phyloP scores from a whole-genome alignment of 257 asterid species.

The Cynanchum wilfordii region DNA sequence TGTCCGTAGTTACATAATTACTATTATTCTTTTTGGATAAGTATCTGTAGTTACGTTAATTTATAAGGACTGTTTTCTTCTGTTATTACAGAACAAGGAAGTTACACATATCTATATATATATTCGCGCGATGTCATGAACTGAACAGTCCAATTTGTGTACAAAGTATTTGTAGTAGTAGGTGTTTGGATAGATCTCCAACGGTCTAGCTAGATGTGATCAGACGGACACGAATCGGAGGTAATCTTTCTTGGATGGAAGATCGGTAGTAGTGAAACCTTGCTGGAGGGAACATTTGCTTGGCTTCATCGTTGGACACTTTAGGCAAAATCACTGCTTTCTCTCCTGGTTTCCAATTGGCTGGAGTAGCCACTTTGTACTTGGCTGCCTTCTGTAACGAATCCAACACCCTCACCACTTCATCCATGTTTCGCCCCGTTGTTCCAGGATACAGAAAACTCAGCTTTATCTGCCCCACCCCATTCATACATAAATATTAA shows the following conservation, averaged over 20 bases:
- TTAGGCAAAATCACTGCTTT: constrained; percentile 51
- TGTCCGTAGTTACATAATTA: too few relatives aligned
- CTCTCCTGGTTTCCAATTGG: constrained; percentile 77
- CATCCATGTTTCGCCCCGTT: constrained; percentile 89
- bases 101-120: too few relatives aligned
- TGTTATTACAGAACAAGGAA: too few relatives aligned
- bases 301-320: constrained; percentile 53
- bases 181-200: too few relatives aligned
- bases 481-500: neutral
- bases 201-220: neutral
- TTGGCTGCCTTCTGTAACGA: constrained; percentile 48
- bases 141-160: neutral
- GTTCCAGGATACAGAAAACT: constrained; percentile 79
- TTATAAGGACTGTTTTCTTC: too few relatives aligned
- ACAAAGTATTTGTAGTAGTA: neutral
- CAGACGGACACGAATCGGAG: constrained; percentile 55
- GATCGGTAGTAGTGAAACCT: constrained; percentile 45
- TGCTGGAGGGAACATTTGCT: constrained; percentile 48
- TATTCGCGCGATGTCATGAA: too few relatives aligned
- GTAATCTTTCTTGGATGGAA: constrained; percentile 66
- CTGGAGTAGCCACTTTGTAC: constrained; percentile 76
- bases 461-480: constrained; percentile 43
- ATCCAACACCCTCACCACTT: constrained; percentile 70
- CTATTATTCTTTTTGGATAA: too few relatives aligned
- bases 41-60: too few relatives aligned